These are phyloP conservation scores for Poa annua DNA, from an alignment of 176 grass and related monocot genomes.

Conservation along the genomic window DNA sequence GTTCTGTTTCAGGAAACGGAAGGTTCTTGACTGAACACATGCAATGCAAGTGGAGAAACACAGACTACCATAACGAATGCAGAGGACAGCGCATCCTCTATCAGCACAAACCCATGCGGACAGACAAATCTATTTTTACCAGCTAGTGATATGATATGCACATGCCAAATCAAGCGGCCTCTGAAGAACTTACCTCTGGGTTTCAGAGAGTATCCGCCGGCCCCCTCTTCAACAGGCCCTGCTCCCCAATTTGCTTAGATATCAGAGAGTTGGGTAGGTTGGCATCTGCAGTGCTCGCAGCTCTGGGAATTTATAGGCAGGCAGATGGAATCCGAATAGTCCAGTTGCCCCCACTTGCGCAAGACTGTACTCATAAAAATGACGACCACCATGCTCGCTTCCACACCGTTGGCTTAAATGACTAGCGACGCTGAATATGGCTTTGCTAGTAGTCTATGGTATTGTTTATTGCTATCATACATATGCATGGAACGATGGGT, in stretches of 20 bases:
- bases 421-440: background rate
- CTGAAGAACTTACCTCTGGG: slow-evolving; percentile 39
- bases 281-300: slow-evolving; percentile 41
- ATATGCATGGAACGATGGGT: background rate
- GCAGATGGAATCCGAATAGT: slow-evolving; percentile 53
- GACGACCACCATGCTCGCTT: slow-evolving; percentile 18
- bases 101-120: background rate
- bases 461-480: background rate
- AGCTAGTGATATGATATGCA: background rate
- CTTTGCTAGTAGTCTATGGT: background rate
- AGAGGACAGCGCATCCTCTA: background rate
- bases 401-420: slow-evolving; percentile 23
- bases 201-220: slow-evolving; percentile 9
- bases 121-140: background rate
- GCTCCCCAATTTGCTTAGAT: background rate
- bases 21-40: slow-evolving; percentile 26
- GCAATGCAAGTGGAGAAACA: slow-evolving; percentile 9
- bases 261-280: background rate
- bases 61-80: background rate
- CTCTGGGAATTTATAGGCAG: slow-evolving; percentile 51
- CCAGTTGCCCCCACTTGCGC: slow-evolving; percentile 28
- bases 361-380: slow-evolving; percentile 33
- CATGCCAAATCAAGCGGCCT: slow-evolving; percentile 17
- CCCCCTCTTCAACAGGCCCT: background rate
- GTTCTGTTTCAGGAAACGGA: background rate